Base-by-base conservation (phyloP, 345 rosid species). In the Pistacia atlantica region DNA sequence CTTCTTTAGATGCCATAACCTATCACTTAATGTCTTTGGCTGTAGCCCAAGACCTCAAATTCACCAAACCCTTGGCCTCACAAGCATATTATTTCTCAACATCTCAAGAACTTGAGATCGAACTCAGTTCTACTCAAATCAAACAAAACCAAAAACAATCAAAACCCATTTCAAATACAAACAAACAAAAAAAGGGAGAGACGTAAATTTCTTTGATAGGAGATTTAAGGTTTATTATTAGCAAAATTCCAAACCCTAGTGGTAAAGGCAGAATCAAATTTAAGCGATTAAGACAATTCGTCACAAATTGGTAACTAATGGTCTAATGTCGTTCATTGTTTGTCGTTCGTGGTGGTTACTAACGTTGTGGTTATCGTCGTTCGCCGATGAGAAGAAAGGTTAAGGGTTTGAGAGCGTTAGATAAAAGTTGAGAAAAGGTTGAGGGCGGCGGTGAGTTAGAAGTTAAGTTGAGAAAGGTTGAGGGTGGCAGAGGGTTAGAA, bases 1-100 rank as follows among this genome's bases (percentile, higher is more conserved):
- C 90, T 66, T 89, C 91, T 80, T 84, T 68, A 67, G 94, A 88
- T 62, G 89, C 92, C 97, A 94, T 94, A 37, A 37, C 62, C 54
- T 52, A 73, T 22, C 49, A 46, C 49, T 52, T 65, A 75, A 42
- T 74, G 52, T 46, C 77, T 73, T 67, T 45, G 42, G 75, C 73
- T 52, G 55, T 28, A 51, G 57, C 69, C 70, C 42, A 75, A 65
- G 37, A 74, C 67, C 82, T 56, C 74, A 18, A 71, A 49, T 62
- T 77, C 62, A 79, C 74, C 78, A 80, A 82, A 74, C 11, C 45
- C 20, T 57, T 67, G 49, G 69, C 61, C 67, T 75, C 71, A 79
- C 74, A 28, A 62, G 77, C 80, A 78, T 77, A 69, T 14, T 38
- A 65, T 18, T 75, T 38, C 63, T 25, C 63, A 42, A 59, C 9